These are phyloP conservation scores for Periconia sp. DNA, from an alignment of 2,329 filamentous ascomycete genomes.

Conservation along the genomic window DNA sequence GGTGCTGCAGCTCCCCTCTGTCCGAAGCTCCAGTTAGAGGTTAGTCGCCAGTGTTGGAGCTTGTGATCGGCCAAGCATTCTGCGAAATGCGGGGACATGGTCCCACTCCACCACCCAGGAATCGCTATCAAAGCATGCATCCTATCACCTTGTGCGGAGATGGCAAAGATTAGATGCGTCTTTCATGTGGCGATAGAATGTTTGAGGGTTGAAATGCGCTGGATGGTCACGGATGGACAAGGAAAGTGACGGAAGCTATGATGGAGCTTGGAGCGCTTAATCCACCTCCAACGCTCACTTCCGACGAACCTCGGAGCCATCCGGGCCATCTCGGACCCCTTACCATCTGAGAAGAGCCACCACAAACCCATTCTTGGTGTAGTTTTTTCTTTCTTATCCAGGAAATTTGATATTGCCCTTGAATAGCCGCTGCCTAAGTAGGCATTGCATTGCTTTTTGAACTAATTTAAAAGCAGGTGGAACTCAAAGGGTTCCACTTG, in stretches of 20 bases:
- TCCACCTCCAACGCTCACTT: not conserved
- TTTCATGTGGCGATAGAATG: slow-evolving; percentile 10
- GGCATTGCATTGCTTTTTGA: too few species aligned
- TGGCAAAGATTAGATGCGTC: not conserved
- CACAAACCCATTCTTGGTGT: not conserved
- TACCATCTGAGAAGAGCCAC: not conserved
- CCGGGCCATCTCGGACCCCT: not conserved
- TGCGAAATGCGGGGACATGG: slow-evolving; percentile 27
- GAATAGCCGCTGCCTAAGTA: too few species aligned
- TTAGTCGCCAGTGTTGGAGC: slow-evolving; percentile 26
- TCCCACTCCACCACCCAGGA: slow-evolving; percentile 16
- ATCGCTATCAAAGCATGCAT: not conserved
- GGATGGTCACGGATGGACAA: slow-evolving; percentile 23
- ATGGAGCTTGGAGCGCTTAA: slow-evolving; percentile 13
- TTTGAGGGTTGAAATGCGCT: slow-evolving; percentile 13
- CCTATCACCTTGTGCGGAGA: slow-evolving; percentile 4
- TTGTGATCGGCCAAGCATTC: slow-evolving; percentile 38
- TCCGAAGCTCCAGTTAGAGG: slow-evolving; percentile 26
- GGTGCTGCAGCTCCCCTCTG: slow-evolving; percentile 15
- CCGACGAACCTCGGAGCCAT: slow-evolving; percentile 1
- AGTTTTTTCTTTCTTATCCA: too few species aligned
- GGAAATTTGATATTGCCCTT: too few species aligned
- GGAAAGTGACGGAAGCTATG: slow-evolving; percentile 28
- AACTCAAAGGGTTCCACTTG: too few species aligned
- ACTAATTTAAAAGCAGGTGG: too few species aligned